Evolutionary conservation across 768 basidiomycete genomes (phyloP).

Genomic region (Phylloporus sp.): DNA sequence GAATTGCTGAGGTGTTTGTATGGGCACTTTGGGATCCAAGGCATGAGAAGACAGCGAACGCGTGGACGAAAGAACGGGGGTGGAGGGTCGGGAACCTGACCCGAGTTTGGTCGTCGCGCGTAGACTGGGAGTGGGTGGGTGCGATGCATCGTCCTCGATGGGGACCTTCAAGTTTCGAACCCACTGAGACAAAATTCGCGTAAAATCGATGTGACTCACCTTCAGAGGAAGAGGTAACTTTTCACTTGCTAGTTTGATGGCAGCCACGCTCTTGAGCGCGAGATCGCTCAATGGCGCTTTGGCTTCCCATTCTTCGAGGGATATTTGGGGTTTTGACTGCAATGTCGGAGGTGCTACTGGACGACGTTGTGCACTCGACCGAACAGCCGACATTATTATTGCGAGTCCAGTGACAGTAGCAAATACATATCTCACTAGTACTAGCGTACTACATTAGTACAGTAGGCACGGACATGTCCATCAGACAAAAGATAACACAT

Average conservation of each 20-base stretch:
- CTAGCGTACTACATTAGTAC: conserved; percentile 11
- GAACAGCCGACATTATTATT: conserved; percentile 20
- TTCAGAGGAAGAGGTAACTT: conserved; percentile 64
- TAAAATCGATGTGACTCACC: conserved; percentile 38
- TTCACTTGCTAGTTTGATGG: conserved; percentile 59
- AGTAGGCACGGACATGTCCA: conserved; percentile 3
- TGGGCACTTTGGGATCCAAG: conserved; percentile 69
- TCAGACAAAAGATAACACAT: conserved; percentile 3
- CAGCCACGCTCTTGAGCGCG: conserved; percentile 60
- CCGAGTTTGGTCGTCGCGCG: conserved; percentile 38
- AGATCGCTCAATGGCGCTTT: conserved; percentile 71
- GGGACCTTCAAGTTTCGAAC: conserved; percentile 41
- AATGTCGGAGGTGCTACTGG: conserved; percentile 21
- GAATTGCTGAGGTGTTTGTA: conserved; percentile 92
- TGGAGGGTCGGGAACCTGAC: conserved; percentile 43
- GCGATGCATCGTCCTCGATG: conserved; percentile 33
- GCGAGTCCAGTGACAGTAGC: neutral
- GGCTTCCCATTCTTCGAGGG: conserved; percentile 88
- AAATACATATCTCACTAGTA: too few species aligned
- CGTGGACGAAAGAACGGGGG: conserved; percentile 25
- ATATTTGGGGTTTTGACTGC: conserved; percentile 45
- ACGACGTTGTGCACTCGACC: conserved; percentile 24
- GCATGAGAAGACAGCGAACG: conserved; percentile 39
- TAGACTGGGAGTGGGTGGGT: conserved; percentile 32
- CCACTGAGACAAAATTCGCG: conserved; percentile 26